Evolutionary conservation across 140 eudicot species (phyloP).

Genomic region (Anethum foeniculum): DNA sequence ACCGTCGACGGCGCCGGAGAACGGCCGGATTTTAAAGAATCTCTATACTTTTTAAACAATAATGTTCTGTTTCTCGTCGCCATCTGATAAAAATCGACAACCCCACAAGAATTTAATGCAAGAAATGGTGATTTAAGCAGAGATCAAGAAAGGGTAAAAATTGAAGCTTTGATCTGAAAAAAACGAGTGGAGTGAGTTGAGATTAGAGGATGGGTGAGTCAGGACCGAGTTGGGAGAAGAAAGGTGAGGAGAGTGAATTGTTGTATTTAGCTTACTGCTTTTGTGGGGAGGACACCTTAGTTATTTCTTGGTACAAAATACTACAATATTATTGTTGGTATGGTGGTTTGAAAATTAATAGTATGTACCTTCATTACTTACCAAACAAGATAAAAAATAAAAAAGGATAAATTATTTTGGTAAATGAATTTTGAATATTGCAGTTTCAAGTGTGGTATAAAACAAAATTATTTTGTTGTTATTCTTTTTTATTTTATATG

Average conservation of each 20-base stretch:
- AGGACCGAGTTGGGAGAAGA: not conserved
- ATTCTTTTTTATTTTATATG: too few relatives aligned
- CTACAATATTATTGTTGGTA: too few relatives aligned
- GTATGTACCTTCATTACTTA: not conserved
- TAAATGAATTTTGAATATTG: too few relatives aligned
- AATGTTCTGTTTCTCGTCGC: constrained; percentile 83
- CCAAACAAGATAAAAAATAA: not conserved
- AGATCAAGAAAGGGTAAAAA: not conserved
- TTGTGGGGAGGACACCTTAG: not conserved
- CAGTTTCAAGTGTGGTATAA: too few relatives aligned
- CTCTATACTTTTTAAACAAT: constrained; percentile 68
- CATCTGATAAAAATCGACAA: constrained; percentile 29
- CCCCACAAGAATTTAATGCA: not conserved
- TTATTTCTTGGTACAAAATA: not conserved
- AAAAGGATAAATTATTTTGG: too few relatives aligned
- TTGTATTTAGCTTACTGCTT: not conserved
- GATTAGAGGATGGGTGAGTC: constrained; percentile 5
- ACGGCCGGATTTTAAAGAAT: constrained; percentile 86
- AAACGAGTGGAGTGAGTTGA: not conserved
- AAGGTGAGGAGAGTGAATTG: not conserved
- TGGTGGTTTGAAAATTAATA: not conserved
- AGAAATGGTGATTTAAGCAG: not conserved
- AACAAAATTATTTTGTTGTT: too few relatives aligned
- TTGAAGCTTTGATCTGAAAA: not conserved
- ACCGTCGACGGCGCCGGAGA: constrained; percentile 44